phyloP scores from a whole-genome alignment of 805 yeast genomes.

The Myxozyma mucilagina region DNA sequence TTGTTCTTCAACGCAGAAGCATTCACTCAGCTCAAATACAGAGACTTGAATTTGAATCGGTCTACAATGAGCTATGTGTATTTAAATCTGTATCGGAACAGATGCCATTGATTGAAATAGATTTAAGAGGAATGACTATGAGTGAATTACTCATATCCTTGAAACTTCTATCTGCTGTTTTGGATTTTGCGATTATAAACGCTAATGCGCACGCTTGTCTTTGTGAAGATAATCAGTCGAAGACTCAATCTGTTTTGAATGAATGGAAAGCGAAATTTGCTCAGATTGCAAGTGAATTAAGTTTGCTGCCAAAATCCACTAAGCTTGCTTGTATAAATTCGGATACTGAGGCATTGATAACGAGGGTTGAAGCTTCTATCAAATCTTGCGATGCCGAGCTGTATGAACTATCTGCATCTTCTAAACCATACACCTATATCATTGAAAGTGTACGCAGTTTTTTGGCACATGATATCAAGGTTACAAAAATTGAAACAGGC shows the following conservation, averaged over 20 bases:
- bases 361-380: neutral
- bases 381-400: neutral
- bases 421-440: neutral
- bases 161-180: neutral
- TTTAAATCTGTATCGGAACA: neutral
- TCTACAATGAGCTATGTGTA: neutral
- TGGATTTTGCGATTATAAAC: neutral
- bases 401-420: neutral
- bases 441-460: neutral
- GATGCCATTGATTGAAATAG: neutral
- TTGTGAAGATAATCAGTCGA: neutral
- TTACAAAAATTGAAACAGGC: neutral
- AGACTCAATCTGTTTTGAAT: neutral
- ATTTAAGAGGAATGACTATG: conserved; percentile 2
- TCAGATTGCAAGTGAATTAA: neutral
- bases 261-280: neutral
- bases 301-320: neutral
- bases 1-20: conserved; percentile 44
- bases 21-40: neutral
- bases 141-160: neutral
- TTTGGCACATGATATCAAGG: neutral
- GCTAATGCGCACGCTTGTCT: conserved; percentile 6
- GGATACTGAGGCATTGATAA: neutral
- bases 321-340: neutral
- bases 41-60: neutral